Percentiles rank a stretch among this genome's conserved stretches.
These are phyloP conservation scores for Kuraishia capsulata DNA, from an alignment of 805 yeast genomes.

Conservation along the genomic window DNA sequence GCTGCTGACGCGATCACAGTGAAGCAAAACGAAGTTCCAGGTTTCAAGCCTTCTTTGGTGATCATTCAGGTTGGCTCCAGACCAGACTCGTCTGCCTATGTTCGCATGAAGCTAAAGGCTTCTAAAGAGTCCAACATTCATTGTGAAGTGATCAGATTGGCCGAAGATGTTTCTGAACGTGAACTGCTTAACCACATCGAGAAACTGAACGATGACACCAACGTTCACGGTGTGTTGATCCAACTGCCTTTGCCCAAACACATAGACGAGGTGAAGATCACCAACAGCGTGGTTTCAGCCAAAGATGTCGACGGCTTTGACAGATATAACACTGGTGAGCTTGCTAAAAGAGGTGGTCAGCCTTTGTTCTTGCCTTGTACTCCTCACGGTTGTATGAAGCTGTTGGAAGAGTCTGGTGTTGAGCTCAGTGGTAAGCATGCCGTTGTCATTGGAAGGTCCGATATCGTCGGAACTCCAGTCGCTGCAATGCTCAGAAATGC, in stretches of 20 bases:
- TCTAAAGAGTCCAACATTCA: slow-evolving; percentile 74
- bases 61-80: slow-evolving; percentile 87
- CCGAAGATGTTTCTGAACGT: slow-evolving; percentile 51
- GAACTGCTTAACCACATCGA: slow-evolving; percentile 52
- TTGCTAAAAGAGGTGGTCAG: slow-evolving; percentile 75
- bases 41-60: slow-evolving; percentile 68
- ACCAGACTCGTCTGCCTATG: slow-evolving; percentile 88
- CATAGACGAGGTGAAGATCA: slow-evolving; percentile 69
- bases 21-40: slow-evolving; percentile 30
- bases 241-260: slow-evolving; percentile 86
- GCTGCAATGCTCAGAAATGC: slow-evolving; percentile 70
- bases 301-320: slow-evolving; percentile 97
- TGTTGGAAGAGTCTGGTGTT: slow-evolving; percentile 63
- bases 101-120: slow-evolving; percentile 84
- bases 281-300: slow-evolving; percentile 68
- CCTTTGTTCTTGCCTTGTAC: slow-evolving; percentile 91
- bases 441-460: slow-evolving; percentile 91
- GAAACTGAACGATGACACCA: slow-evolving; percentile 60
- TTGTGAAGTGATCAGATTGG: slow-evolving; percentile 57
- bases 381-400: slow-evolving; percentile 84
- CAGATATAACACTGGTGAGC: slow-evolving; percentile 80
- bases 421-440: slow-evolving; percentile 71
- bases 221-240: slow-evolving; percentile 79
- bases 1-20: slow-evolving; percentile 34
- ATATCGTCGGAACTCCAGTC: slow-evolving; percentile 93